These are phyloP conservation scores for Biscogniauxia mediterranea DNA, from an alignment of 2,329 filamentous ascomycete species.

Conservation along the genomic window DNA sequence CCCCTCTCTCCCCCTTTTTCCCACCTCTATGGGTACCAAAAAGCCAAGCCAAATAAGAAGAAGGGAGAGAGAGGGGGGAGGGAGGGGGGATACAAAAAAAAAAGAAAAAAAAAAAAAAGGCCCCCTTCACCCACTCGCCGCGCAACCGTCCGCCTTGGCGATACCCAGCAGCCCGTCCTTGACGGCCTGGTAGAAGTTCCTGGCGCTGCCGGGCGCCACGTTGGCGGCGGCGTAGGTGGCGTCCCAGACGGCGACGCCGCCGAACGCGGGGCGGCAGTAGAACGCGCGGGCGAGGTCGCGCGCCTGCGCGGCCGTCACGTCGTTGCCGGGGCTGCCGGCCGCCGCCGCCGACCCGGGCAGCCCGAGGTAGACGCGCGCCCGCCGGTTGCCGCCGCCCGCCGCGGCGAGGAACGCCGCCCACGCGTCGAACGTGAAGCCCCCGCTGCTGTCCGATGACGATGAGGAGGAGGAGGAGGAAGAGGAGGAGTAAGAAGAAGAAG, in stretches of 20 bases:
- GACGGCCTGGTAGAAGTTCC: constrained; percentile 39
- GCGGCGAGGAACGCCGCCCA: constrained; percentile 39
- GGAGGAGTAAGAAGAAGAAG: background rate
- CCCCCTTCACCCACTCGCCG: constrained; percentile 12
- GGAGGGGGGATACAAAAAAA: too few species aligned
- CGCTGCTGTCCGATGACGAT: constrained; percentile 1
- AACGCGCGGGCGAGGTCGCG: constrained; percentile 39
- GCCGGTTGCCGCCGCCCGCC: constrained; percentile 35
- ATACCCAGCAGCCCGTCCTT: constrained; percentile 33
- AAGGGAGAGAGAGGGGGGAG: too few species aligned
- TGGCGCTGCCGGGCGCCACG: constrained; percentile 29
- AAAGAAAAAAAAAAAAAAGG: too few species aligned
- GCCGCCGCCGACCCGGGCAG: constrained; percentile 34
- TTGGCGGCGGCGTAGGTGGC: constrained; percentile 36
- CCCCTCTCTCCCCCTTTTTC: too few species aligned
- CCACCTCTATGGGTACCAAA: too few species aligned
- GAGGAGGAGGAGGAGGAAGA: constrained; percentile 9
- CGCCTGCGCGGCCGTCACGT: constrained; percentile 36
- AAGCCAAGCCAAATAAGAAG: too few species aligned
- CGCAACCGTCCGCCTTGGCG: background rate
- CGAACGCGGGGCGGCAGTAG: constrained; percentile 40
- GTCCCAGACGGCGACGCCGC: constrained; percentile 48
- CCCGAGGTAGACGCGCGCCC: constrained; percentile 44
- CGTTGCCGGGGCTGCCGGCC: constrained; percentile 32
- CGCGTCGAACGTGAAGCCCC: constrained; percentile 43